These are phyloP conservation scores for Athelia sp. DNA, from an alignment of 1,284 basidiomycete genomes.

Conservation along the genomic window DNA sequence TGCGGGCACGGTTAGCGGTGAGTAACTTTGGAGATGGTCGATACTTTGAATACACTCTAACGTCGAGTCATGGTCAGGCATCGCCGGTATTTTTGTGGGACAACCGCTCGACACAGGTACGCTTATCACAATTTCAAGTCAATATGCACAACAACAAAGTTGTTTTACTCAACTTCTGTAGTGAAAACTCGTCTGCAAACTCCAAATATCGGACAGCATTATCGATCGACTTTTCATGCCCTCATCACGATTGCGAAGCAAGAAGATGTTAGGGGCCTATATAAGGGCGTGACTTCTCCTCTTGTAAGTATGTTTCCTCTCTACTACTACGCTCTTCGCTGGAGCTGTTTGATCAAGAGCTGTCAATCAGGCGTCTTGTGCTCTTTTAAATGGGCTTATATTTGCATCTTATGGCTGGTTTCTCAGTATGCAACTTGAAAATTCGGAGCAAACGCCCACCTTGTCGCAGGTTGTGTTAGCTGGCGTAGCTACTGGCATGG, in stretches of 20 bases:
- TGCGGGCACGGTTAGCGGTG: conserved; percentile 69
- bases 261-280: conserved; percentile 62
- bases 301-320: conserved; percentile 39
- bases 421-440: conserved; percentile 51
- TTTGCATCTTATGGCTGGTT: conserved; percentile 74
- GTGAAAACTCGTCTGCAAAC: conserved; percentile 77
- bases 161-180: conserved; percentile 18
- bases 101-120: conserved; percentile 73
- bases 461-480: conserved; percentile 70
- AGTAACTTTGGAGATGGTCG: conserved; percentile 12
- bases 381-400: conserved; percentile 70
- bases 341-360: not conserved
- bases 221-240: conserved; percentile 57
- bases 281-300: conserved; percentile 69
- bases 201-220: conserved; percentile 47
- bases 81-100: conserved; percentile 58
- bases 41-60: not conserved
- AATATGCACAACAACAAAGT: not conserved
- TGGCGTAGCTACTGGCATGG: conserved; percentile 71
- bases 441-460: conserved; percentile 43
- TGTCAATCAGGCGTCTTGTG: conserved; percentile 50
- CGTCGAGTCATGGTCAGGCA: conserved; percentile 38
- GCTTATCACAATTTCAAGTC: conserved; percentile 9
- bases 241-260: conserved; percentile 61
- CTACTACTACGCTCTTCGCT: not conserved